Base-by-base conservation (phyloP, 1,284 basidiomycete genomes). In the Wolfiporia cocos region DNA sequence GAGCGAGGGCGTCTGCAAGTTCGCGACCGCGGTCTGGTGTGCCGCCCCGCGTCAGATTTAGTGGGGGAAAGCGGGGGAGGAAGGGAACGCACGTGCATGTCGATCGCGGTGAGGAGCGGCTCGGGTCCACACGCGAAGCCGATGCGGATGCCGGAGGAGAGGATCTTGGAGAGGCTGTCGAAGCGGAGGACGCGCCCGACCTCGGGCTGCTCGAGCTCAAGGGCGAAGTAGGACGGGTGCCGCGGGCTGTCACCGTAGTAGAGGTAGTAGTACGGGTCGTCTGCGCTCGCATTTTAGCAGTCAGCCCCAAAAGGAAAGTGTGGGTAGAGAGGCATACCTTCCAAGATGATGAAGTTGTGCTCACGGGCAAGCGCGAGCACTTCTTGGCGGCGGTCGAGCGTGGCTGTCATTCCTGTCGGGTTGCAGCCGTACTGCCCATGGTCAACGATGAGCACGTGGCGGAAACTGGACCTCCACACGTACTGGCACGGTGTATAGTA, bases 131-230 rank as follows among this genome's bases (percentile, higher is more conserved):
- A 82, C 0, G 78, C 80, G 59, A 88, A 94, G 10, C 92, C 93
- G 49, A 92, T 72, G 20, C 84, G 76, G 52, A 87, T 76, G 39
- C 90, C 91, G 12, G 85, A 83, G 7, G 87, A 88, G 17, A 94
- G 69, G 32, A 95, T 73, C 69, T 97, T 97, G 43, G 86, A 90
- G 48, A 96, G 73, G 58, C 86, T 89, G 60, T 94, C 92, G 59
- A 93, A 90, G 29, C 92, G 77, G 19, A 93, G 49, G 7, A 93
- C 89, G n/a, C 83, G 77, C 3, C 90, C 90, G 22, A 78, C 74
- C 48, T 76, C 71, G 15, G 68, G 64, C 41, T 71, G 65, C 41
- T 77, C 69, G 3, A 61, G 69, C 57, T 94, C 91, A 34, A 93
- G 70, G 40, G 76, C 67, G 59, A 93, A 92, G 63, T 92, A 94